Percentiles rank a stretch among this genome's conserved stretches.
phyloP scores from a whole-genome alignment of 2,329 filamentous ascomycete genomes.

The Alternaria viburni region DNA sequence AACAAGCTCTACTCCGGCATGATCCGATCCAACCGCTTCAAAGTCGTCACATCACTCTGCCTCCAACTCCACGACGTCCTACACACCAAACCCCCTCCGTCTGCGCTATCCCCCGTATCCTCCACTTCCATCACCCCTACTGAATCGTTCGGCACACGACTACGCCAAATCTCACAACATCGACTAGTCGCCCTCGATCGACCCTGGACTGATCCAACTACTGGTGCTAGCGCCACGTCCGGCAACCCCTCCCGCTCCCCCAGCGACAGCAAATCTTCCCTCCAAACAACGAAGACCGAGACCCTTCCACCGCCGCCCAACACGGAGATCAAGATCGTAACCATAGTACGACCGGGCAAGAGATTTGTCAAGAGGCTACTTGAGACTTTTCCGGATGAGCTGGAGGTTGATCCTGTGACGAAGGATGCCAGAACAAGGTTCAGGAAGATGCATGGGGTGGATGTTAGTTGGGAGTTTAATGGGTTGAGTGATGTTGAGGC shows the following conservation, averaged over 20 bases:
- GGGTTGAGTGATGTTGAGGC: conserved; percentile 17
- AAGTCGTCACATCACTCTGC: conserved; percentile 44
- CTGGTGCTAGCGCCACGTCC: not conserved
- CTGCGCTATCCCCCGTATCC: not conserved
- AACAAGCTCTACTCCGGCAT: conserved; percentile 36
- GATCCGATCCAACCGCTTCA: conserved; percentile 46
- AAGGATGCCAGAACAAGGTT: conserved; percentile 45
- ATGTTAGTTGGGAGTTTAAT: conserved; percentile 43
- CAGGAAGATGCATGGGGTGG: conserved; percentile 36
- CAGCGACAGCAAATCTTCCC: not conserved
- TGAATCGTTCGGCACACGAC: not conserved
- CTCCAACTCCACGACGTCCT: conserved; percentile 37
- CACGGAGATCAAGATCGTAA: conserved; percentile 44
- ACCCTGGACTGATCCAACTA: not conserved
- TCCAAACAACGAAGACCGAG: not conserved
- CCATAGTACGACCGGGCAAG: conserved; percentile 40
- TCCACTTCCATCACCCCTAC: not conserved
- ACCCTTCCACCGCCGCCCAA: not conserved
- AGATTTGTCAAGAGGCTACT: conserved; percentile 56
- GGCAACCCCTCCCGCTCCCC: fast-evolving
- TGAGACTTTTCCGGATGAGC: conserved; percentile 63
- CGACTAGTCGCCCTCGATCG: not conserved
- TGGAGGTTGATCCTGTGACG: conserved; percentile 35
- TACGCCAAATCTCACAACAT: not conserved
- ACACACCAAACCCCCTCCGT: conserved; percentile 5